A percentile compares a stretch with the other conserved stretches of the same genome.
Conservation (phyloP, 306 rosid species). For the Inga oerstediana region DNA sequence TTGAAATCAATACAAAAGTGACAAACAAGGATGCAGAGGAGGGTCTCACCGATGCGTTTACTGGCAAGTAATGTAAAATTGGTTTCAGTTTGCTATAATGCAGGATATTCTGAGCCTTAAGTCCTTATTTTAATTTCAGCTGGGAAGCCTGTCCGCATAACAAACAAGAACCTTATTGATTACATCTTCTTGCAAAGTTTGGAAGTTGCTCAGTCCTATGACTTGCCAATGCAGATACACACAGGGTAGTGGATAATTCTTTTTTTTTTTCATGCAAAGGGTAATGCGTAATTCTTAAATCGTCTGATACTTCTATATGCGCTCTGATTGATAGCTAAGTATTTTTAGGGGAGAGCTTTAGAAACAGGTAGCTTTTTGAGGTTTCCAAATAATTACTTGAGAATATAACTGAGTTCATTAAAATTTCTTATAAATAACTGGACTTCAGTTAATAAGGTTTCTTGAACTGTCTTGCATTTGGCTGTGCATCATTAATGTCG, state of each 20-base stretch:
- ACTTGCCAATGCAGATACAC: slow-evolving; percentile 95
- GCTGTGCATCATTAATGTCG: not conserved
- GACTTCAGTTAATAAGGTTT: slow-evolving; percentile 10
- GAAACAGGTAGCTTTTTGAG: not conserved
- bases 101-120: slow-evolving; percentile 27
- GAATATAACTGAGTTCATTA: slow-evolving; percentile 16
- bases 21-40: slow-evolving; percentile 65
- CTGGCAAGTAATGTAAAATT: slow-evolving; percentile 45
- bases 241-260: slow-evolving; percentile 61
- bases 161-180: slow-evolving; percentile 72
- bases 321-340: slow-evolving; percentile 22
- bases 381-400: not conserved
- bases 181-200: slow-evolving; percentile 71
- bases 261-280: slow-evolving; percentile 24
- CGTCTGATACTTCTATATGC: slow-evolving; percentile 23
- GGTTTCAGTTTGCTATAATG: slow-evolving; percentile 17
- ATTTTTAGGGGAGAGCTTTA: slow-evolving; percentile 20
- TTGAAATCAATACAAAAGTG: slow-evolving; percentile 72
- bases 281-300: slow-evolving; percentile 39
- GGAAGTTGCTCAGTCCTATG: slow-evolving; percentile 75
- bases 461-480: slow-evolving; percentile 6
- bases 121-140: slow-evolving; percentile 53
- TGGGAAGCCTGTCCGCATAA: slow-evolving; percentile 63
- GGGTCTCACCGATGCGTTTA: slow-evolving; percentile 61
- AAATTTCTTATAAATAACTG: not conserved